These are phyloP conservation scores for Flaveria trinervia DNA, from an alignment of 129 eudicot species.

Conservation along the genomic window DNA sequence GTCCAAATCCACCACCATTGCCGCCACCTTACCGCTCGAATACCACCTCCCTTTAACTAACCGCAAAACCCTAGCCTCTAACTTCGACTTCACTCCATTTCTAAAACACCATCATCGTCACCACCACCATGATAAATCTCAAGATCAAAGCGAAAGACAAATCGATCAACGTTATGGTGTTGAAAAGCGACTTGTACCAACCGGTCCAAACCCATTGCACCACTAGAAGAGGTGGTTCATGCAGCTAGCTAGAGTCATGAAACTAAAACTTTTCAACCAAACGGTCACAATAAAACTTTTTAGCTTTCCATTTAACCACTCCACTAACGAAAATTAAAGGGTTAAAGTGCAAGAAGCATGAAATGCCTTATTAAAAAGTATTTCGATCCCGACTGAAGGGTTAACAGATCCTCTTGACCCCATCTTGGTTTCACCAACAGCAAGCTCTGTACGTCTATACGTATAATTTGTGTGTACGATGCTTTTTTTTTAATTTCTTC, in stretches of 20 bases:
- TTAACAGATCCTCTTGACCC: not conserved
- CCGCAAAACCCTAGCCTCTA: slow-evolving; percentile 54
- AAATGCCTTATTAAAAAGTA: not conserved
- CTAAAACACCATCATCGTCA: slow-evolving; percentile 32
- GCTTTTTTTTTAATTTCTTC: slow-evolving; percentile 25
- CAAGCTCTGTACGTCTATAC: slow-evolving; percentile 9
- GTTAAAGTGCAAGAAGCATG: not conserved
- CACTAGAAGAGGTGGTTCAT: slow-evolving; percentile 46
- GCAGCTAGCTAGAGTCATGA: not conserved
- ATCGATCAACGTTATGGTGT: slow-evolving; percentile 76
- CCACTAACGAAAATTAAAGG: not conserved
- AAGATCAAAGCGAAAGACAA: slow-evolving; percentile 25
- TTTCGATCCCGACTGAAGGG: not conserved
- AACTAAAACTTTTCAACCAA: not conserved
- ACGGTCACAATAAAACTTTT: not conserved
- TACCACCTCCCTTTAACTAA: slow-evolving; percentile 26
- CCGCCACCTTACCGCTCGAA: slow-evolving; percentile 5
- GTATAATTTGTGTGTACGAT: slow-evolving; percentile 30
- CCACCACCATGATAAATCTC: slow-evolving; percentile 3
- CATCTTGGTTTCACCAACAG: not conserved
- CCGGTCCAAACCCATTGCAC: slow-evolving; percentile 94
- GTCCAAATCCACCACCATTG: slow-evolving; percentile 21
- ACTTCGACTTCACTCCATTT: slow-evolving; percentile 72
- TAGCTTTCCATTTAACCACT: not conserved
- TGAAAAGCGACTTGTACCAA: slow-evolving; percentile 74